phyloP scores from a whole-genome alignment of 768 basidiomycete genomes.

The Psilocybe tampanensis region DNA sequence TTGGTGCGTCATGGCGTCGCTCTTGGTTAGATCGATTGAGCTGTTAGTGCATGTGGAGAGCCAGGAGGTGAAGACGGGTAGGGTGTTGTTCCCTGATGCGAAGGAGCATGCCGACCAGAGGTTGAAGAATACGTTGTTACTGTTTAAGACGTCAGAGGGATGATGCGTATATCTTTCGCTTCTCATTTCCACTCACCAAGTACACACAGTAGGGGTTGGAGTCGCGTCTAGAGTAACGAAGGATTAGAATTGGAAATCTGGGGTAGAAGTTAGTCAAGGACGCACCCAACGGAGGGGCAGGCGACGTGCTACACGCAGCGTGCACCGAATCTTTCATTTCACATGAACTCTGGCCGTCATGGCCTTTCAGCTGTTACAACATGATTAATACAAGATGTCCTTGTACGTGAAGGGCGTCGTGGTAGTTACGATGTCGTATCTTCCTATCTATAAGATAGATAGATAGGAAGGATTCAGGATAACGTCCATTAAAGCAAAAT shows the following conservation, averaged over 20 bases:
- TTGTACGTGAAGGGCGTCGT: background rate
- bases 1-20: constrained; percentile 3
- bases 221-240: constrained; percentile 6
- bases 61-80: constrained; percentile 24
- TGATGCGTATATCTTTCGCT: background rate
- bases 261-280: background rate
- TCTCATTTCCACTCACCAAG: constrained; percentile 17
- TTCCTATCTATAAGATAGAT: constrained; percentile 1
- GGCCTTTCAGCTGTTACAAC: constrained; percentile 17
- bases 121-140: constrained; percentile 34
- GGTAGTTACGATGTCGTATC: constrained; percentile 9
- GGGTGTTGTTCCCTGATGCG: constrained; percentile 23
- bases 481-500: background rate
- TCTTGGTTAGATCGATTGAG: constrained; percentile 14
- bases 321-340: constrained; percentile 16
- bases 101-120: constrained; percentile 30
- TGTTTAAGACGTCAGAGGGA: constrained; percentile 9
- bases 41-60: constrained; percentile 13
- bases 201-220: constrained; percentile 21
- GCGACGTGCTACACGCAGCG: background rate
- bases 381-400: background rate
- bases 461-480: background rate
- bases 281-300: constrained; percentile 15
- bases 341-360: constrained; percentile 17
- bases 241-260: background rate